Percentiles rank a stretch among this genome's conserved stretches.
Evolutionary conservation across 164 flowering plant species (phyloP).

Genomic region (Nymphaea colorata): DNA sequence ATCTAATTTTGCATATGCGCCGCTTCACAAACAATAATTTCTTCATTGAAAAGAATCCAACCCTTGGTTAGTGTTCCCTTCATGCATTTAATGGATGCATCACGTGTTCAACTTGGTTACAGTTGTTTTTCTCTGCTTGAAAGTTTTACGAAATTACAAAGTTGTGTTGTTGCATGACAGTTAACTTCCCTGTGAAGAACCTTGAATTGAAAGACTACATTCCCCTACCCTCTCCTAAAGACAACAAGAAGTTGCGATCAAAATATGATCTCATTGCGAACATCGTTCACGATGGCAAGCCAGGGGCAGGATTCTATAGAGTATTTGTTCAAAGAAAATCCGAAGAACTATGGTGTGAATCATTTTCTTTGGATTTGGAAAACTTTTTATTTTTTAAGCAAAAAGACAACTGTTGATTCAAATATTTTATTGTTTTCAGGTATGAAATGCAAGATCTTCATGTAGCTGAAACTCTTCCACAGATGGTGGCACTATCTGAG

Average conservation of each 20-base stretch:
- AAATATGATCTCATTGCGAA: slow-evolving; percentile 95
- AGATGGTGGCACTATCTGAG: slow-evolving; percentile 98
- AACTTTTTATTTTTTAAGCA: not conserved
- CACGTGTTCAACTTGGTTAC: too few relatives aligned
- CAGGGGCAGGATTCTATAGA: slow-evolving; percentile 86
- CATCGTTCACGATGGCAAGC: slow-evolving; percentile 97
- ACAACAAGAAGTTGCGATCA: slow-evolving; percentile 49
- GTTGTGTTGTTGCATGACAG: slow-evolving; percentile 23
- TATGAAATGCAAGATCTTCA: slow-evolving; percentile 99
- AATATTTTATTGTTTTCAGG: slow-evolving; percentile 22
- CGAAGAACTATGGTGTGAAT: slow-evolving; percentile 73
- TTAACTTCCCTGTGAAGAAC: slow-evolving; percentile 95
- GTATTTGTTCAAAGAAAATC: slow-evolving; percentile 97
- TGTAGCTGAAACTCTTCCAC: slow-evolving; percentile 92
- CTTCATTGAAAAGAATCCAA: slow-evolving; percentile 92
- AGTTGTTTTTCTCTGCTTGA: too few relatives aligned
- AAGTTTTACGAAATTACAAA: not conserved
- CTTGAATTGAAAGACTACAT: slow-evolving; percentile 93
- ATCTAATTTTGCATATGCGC: slow-evolving; percentile 91
- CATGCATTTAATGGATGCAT: not conserved
- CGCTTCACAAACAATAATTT: slow-evolving; percentile 95
- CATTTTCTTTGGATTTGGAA: not conserved
- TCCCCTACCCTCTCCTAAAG: slow-evolving; percentile 61
- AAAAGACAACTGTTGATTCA: not conserved
- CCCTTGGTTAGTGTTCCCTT: slow-evolving; percentile 56